Evolutionary conservation across 441 rosid species (phyloP), one percentile per base, ranked within the genome.

Genomic region (Pelargonium fulgidum): DNA sequence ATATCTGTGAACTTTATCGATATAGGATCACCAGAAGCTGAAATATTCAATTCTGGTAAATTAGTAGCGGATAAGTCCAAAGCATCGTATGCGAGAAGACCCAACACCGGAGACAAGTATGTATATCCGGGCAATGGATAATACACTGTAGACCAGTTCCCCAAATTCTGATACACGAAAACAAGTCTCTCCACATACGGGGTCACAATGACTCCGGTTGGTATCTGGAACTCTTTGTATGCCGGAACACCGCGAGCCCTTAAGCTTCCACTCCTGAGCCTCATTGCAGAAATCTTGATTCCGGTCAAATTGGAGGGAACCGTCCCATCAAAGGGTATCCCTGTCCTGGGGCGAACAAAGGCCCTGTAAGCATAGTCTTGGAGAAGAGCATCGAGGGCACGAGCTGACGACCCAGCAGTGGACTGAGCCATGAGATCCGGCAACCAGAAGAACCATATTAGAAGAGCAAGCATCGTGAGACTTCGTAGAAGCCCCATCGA

Each of bases 211-310:
- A 95, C 84, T 14, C 92, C 97, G 0, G 0, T 14, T 0, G 96
- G 97, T 41, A 95, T 85, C 44, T 29, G 61, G 66, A 92, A 92
- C 83, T 90, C 93, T 41, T 81, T 81, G 72, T 85, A 84, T 54
- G 36, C 33, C 2, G 9, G 0, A 1, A 87, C 83, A 2, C 97
- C 98, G 42, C 65, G 73, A 0, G 42, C 83, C 69, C 88, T 78
- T 62, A 95, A 88, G 83, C 95, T 92, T 13, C 98, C 99, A 52
- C 89, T 87, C 77, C 94, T 77, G n/a, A 95, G 86, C 86, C 99
- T 86, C 87, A 92, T 73, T 10, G 90, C 97, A 0, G 98, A 66
- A 66, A 95, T 66, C 74, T 79, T 69, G 69, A 95, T 85, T 39
- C 98, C 99, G 1, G 84, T 82, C 69, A 95, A 80, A 76, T 89